Evolutionary conservation across 768 basidiomycete genomes (phyloP).

Genomic region (Steccherinum ochraceum): DNA sequence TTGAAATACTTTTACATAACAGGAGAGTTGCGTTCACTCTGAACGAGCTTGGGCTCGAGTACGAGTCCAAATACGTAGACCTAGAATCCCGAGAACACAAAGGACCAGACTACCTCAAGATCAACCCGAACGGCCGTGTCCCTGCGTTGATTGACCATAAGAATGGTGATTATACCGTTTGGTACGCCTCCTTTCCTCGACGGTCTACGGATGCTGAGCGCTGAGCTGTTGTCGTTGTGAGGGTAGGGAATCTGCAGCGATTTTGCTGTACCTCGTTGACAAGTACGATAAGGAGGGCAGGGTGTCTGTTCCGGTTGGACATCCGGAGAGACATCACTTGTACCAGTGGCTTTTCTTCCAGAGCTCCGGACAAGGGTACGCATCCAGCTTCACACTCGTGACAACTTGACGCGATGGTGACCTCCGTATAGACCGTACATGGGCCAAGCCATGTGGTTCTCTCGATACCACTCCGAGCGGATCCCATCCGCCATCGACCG

Average conservation of each 20-base stretch:
- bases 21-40: slow-evolving; percentile 22
- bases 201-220: too few relatives aligned
- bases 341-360: too few relatives aligned
- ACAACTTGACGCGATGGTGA: too few relatives aligned
- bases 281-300: slow-evolving; percentile 36
- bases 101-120: slow-evolving; percentile 29
- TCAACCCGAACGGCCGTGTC: slow-evolving; percentile 38
- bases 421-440: slow-evolving; percentile 23
- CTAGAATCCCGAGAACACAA: slow-evolving; percentile 18
- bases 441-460: slow-evolving; percentile 23
- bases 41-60: slow-evolving; percentile 20
- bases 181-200: slow-evolving; percentile 9
- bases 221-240: neutral
- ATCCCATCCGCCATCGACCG: slow-evolving; percentile 21
- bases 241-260: slow-evolving; percentile 29
- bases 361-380: too few relatives aligned
- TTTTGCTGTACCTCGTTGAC: slow-evolving; percentile 35
- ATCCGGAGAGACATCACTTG: too few relatives aligned
- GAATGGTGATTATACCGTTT: slow-evolving; percentile 57
- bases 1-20: neutral
- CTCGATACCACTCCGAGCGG: slow-evolving; percentile 21
- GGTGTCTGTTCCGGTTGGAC: slow-evolving; percentile 12
- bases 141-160: slow-evolving; percentile 44
- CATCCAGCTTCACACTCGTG: slow-evolving; percentile 25
- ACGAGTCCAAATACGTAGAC: too few relatives aligned